phyloP scores from a whole-genome alignment of 176 grass and related monocot genomes.

The Thalia dealbata region DNA sequence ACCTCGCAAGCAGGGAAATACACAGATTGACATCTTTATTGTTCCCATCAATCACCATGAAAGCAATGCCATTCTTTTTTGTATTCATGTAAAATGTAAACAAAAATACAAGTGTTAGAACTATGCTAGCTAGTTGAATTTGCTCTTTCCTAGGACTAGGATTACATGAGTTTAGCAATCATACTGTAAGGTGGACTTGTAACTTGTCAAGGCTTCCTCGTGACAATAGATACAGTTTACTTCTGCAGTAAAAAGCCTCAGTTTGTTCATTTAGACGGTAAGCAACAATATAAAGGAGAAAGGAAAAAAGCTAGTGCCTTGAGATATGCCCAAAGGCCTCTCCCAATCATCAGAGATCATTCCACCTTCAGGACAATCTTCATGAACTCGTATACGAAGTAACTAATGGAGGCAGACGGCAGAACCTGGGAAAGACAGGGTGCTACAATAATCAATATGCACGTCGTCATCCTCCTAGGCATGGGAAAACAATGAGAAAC shows the following conservation, averaged over 20 bases:
- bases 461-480: not conserved
- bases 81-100: too few species aligned
- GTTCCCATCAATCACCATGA: too few species aligned
- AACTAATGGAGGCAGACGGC: slow-evolving; percentile 90
- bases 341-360: slow-evolving; percentile 22
- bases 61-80: too few species aligned
- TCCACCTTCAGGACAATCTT: slow-evolving; percentile 99
- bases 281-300: not conserved
- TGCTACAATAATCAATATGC: not conserved
- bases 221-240: too few species aligned
- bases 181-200: too few species aligned
- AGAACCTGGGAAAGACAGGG: slow-evolving; percentile 54
- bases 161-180: too few species aligned
- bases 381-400: slow-evolving; percentile 93
- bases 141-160: too few species aligned
- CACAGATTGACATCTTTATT: too few species aligned
- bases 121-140: too few species aligned
- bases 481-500: not conserved
- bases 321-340: not conserved
- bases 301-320: not conserved
- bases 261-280: not conserved
- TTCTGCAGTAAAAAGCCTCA: not conserved
- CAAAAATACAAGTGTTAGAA: too few species aligned
- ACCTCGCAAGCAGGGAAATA: too few species aligned
- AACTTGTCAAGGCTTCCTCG: too few species aligned